Evolutionary conservation across 2,329 filamentous ascomycete genomes (phyloP), one percentile per base, ranked within the genome.

Genomic region (Fusarium chaquense): DNA sequence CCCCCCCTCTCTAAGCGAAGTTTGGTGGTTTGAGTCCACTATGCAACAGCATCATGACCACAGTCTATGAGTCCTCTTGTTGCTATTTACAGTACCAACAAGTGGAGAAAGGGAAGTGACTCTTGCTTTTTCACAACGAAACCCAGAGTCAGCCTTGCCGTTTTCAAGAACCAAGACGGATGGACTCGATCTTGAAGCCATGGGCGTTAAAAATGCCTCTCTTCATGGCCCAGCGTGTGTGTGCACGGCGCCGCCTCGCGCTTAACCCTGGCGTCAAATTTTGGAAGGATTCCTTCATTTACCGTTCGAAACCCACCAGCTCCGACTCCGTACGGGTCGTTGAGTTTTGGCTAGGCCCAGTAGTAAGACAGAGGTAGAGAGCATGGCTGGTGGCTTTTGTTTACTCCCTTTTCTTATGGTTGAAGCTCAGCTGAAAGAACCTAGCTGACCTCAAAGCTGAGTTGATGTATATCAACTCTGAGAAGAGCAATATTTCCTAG

Each of bases 81-180:
- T 35, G n/a, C 64, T 70, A 55, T 58, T 63, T 56, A 55, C 69
- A 75, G 69, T 72, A 66, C 67, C 74, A 40, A 4, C 36, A 67
- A 73, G 64, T 61, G 67, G 65, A 36, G 44, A 58, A 49, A 57
- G 59, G 56, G 30, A 56, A 46, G 58, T 43, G 49, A 35, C 43
- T 61, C 35, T 55, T 41, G 41, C 41, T 58, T 38, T 44, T 26
- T 24, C 15, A 44, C 18, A 40, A 69, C 50, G 47, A 51, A 68
- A 57, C 49, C 64, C 52, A 47, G 64, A 75, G 60, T 75, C 72
- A 75, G 67, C 73, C 68, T 72, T 70, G 51, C 65, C 55, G 55
- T 54, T 64, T 41, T 58, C n/a, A 53, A 61, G 51, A 62, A 62
- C 28, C 49, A 52, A 20, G 18, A 49, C 38, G 51, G 18, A 49